Evolutionary conservation across 768 basidiomycete genomes (phyloP).

Genomic region (Leccinum imitatum): DNA sequence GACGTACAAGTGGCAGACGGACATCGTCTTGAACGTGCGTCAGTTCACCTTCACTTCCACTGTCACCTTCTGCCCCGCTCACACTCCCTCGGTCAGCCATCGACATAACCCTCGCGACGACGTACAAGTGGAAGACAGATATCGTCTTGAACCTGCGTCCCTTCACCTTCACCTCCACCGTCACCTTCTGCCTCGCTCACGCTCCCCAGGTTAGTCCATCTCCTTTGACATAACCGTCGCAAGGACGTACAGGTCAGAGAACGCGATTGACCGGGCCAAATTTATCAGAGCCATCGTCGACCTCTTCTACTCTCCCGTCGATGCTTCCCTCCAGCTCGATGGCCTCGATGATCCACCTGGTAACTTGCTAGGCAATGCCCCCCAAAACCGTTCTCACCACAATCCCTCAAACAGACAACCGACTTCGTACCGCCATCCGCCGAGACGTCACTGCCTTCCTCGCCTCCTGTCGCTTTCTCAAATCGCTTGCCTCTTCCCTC

Average conservation of each 20-base stretch:
- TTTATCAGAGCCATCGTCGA: constrained; percentile 71
- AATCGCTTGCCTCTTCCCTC: constrained; percentile 8
- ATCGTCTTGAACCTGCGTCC: no score
- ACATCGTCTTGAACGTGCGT: no score
- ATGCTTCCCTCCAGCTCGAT: constrained; percentile 53
- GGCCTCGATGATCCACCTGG: constrained; percentile 50
- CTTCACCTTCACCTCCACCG: no score
- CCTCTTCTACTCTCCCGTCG: constrained; percentile 52
- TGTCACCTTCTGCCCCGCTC: no score
- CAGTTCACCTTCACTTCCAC: no score
- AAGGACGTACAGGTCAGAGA: constrained; percentile 87
- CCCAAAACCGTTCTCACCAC: constrained; percentile 5
- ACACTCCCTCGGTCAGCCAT: no score
- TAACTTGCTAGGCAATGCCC: constrained; percentile 21
- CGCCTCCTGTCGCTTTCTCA: constrained; percentile 5
- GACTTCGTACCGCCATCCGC: constrained; percentile 3
- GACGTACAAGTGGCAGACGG: no score
- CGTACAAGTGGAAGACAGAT: no score
- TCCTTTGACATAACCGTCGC: constrained; percentile 82
- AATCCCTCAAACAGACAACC: constrained; percentile 17
- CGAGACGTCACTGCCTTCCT: constrained; percentile 2
- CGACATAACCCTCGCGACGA: no score
- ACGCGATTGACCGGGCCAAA: constrained; percentile 60
- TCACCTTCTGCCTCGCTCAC: background rate
- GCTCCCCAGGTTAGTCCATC: constrained; percentile 43